These are phyloP conservation scores for Nigrospora sphaerica DNA, from an alignment of 2,329 filamentous ascomycete genomes.

Conservation along the genomic window DNA sequence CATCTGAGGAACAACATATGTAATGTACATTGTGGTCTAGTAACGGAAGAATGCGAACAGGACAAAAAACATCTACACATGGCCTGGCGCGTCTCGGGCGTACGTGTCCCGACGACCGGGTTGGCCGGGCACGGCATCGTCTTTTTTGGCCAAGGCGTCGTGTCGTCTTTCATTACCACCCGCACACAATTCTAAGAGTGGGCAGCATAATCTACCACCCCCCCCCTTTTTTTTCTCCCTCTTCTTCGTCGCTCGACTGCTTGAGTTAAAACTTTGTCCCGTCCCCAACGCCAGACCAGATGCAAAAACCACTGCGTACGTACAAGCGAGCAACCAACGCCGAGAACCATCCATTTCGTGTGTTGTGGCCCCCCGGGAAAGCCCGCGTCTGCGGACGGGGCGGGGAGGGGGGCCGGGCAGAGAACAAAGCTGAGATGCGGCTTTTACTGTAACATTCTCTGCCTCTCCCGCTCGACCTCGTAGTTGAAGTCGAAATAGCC, in stretches of 20 bases:
- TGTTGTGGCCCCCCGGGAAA: neutral
- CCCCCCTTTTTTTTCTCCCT: no score
- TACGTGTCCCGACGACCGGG: no score
- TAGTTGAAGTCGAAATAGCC: conserved; percentile 98
- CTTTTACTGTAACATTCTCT: conserved; percentile 26
- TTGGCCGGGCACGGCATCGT: no score
- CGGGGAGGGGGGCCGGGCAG: neutral
- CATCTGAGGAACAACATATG: no score
- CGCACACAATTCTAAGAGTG: no score
- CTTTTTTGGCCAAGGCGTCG: no score
- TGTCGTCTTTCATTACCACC: no score
- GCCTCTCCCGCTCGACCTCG: conserved; percentile 86
- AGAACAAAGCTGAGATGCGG: neutral
- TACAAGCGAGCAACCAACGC: conserved; percentile 2
- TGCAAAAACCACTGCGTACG: conserved; percentile 2
- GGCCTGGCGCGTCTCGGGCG: no score
- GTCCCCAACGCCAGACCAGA: conserved; percentile 3
- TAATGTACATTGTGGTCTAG: no score
- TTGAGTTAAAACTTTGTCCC: conserved; percentile 2
- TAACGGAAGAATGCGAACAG: no score
- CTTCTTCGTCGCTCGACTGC: neutral
- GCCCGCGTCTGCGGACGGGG: neutral
- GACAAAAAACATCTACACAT: no score
- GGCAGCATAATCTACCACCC: no score
- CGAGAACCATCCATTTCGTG: neutral